Evolutionary conservation across 345 rosid genomes (phyloP).

Genomic region (Isatis tinctoria): DNA sequence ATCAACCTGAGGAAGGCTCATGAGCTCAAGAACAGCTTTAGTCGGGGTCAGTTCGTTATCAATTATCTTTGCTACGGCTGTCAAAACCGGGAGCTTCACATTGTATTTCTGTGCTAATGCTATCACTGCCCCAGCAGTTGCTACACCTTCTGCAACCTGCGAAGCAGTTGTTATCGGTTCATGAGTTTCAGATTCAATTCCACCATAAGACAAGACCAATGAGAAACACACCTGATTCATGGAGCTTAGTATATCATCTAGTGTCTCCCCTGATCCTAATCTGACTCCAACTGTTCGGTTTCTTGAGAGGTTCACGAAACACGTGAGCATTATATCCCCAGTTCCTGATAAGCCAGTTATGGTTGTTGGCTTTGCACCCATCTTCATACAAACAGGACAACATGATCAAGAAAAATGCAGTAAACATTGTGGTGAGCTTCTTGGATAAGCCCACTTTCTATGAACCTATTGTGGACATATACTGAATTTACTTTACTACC

Average conservation of each 20-base stretch:
- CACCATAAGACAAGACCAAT: neutral
- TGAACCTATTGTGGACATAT: neutral
- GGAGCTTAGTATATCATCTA: conserved; percentile 69
- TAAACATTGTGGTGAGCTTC: neutral
- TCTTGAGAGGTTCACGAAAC: conserved; percentile 92
- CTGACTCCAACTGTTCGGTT: conserved; percentile 87
- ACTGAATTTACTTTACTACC: conserved; percentile 37
- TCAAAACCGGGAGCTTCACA: conserved; percentile 85
- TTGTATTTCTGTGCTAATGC: conserved; percentile 94
- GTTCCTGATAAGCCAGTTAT: conserved; percentile 90
- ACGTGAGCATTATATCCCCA: conserved; percentile 94
- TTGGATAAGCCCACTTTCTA: neutral
- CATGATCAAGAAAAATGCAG: neutral
- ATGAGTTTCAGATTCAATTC: conserved; percentile 2
- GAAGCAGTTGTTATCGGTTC: neutral
- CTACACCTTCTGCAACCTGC: conserved; percentile 93
- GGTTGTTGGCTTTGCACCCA: conserved; percentile 93
- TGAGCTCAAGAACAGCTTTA: conserved; percentile 76
- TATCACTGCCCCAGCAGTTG: conserved; percentile 94
- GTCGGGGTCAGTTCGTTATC: conserved; percentile 84
- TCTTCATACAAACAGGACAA: conserved; percentile 39
- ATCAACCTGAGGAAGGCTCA: conserved; percentile 80
- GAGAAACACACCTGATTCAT: conserved; percentile 74
- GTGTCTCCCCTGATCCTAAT: conserved; percentile 89
- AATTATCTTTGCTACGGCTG: conserved; percentile 89